Evolutionary conservation across 1,139 yeast genomes (phyloP).

Genomic region (Hansenula lynferdii): DNA sequence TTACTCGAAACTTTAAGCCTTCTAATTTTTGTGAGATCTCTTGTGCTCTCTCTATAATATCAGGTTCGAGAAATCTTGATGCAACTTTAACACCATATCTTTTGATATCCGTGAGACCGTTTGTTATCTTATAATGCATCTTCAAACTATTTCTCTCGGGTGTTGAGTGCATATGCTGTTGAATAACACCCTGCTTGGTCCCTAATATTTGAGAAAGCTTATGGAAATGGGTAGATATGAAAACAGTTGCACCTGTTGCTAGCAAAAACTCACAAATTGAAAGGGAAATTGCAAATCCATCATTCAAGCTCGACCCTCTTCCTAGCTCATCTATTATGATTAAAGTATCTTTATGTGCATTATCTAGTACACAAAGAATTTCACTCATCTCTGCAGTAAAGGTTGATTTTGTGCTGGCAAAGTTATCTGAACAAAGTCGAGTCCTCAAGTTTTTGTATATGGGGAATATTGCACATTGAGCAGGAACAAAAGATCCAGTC

Average conservation of each 20-base stretch:
- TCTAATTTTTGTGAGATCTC: slow-evolving; percentile 22
- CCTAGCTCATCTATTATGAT: slow-evolving; percentile 43
- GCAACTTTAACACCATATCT: slow-evolving; percentile 29
- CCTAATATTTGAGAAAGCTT: slow-evolving; percentile 31
- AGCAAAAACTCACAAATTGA: slow-evolving; percentile 33
- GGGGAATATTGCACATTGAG: slow-evolving; percentile 34
- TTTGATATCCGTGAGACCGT: slow-evolving; percentile 21
- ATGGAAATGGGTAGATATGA: slow-evolving; percentile 36
- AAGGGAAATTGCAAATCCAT: slow-evolving; percentile 36
- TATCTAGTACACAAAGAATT: slow-evolving; percentile 35
- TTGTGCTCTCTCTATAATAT: slow-evolving; percentile 24
- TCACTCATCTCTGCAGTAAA: slow-evolving; percentile 43
- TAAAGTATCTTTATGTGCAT: slow-evolving; percentile 27
- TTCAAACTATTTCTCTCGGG: slow-evolving; percentile 19
- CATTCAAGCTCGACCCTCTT: slow-evolving; percentile 37
- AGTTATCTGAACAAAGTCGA: slow-evolving; percentile 31
- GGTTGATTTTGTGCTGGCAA: slow-evolving; percentile 32
- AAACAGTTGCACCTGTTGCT: slow-evolving; percentile 24
- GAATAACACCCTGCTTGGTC: slow-evolving; percentile 26
- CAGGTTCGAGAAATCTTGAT: slow-evolving; percentile 20
- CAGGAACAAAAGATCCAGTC: slow-evolving; percentile 41
- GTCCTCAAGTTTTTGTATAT: slow-evolving; percentile 34
- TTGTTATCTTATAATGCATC: slow-evolving; percentile 26
- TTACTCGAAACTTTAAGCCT: slow-evolving; percentile 1
- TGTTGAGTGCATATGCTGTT: slow-evolving; percentile 26